Evolutionary conservation across 192 early-diverging fungal species (phyloP), one percentile per base, ranked within the genome.

Genomic region (Rhizoclosmatium globosum): DNA sequence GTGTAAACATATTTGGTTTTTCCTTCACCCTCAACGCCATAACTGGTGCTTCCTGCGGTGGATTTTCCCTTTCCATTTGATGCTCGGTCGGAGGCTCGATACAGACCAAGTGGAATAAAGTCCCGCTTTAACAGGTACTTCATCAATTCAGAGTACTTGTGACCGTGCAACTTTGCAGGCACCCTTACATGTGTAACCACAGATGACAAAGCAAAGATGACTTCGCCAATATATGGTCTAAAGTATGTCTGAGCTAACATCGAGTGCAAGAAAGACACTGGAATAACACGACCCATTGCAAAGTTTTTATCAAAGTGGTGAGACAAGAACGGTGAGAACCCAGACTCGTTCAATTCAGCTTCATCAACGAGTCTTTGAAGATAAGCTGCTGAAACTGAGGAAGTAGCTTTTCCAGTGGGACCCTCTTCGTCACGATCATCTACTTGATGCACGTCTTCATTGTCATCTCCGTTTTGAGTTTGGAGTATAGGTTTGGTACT

Each of bases 251-350:
- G 88, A 23, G 84, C 82, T 13, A 89, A 82, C 42, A 89, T 59
- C 17, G 84, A 81, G 71, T 89, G 85, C 67, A 84, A 80, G 64
- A 89, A 87, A 4, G 68, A 80, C 9, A 83, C 79, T 31, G 85
- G 80, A 11, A 85, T 70, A 7, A 89, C 80, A 73, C 80, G 75
- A 21, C 88, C 88, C 3, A 80, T 81, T 11, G 88, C 88, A 83
- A 89, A 89, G 78, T 77, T 78, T 44, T 74, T 77, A 46, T 89
- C 88, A 70, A 87, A 87, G 76, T 89, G 88, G 59, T 87, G 83
- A 0, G 81, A 79, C 21, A 84, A 80, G 76, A 79, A 84, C 3
- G 85, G 83, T 6, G 66, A 60, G 17, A 89, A 61, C n/a, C 87
- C 87, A 3, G 84, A 83, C 41, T 84, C 84, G 70, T 81, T 86